These are phyloP conservation scores for Rhizopogon roseolus DNA, from an alignment of 768 basidiomycete species.

Conservation along the genomic window DNA sequence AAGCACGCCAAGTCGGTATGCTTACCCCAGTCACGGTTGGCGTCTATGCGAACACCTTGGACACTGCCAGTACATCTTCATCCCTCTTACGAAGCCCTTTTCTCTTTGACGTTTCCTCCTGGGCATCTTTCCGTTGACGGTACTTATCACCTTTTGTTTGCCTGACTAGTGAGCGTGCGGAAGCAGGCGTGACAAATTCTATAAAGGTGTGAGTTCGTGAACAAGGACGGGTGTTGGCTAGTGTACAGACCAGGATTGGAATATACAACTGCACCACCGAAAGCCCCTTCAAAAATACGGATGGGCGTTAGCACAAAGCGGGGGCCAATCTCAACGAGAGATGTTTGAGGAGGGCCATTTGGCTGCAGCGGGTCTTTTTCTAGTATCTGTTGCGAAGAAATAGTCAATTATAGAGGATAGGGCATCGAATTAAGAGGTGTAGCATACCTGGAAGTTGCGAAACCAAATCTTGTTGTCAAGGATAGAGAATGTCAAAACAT, in stretches of 20 bases:
- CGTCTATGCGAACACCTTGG: constrained; percentile 80
- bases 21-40: neutral
- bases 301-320: constrained; percentile 97
- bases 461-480: constrained; percentile 98
- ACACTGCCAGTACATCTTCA: constrained; percentile 79
- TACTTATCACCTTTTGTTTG: constrained; percentile 80
- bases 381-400: constrained; percentile 55
- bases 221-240: neutral
- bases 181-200: constrained; percentile 93
- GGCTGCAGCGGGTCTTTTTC: constrained; percentile 92
- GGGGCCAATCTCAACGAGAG: constrained; percentile 96
- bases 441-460: constrained; percentile 90
- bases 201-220: constrained; percentile 5
- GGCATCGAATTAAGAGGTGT: neutral
- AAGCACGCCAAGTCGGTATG: neutral
- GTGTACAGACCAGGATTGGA: constrained; percentile 79
- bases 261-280: constrained; percentile 90
- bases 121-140: constrained; percentile 71
- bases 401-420: neutral
- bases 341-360: constrained; percentile 76
- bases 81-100: constrained; percentile 57
- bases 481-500: constrained; percentile 93
- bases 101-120: constrained; percentile 60
- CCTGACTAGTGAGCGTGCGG: constrained; percentile 64
- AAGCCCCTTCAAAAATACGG: constrained; percentile 96